phyloP scores from a whole-genome alignment of 805 yeast genomes.

The Debaryomyces prosopidis region DNA sequence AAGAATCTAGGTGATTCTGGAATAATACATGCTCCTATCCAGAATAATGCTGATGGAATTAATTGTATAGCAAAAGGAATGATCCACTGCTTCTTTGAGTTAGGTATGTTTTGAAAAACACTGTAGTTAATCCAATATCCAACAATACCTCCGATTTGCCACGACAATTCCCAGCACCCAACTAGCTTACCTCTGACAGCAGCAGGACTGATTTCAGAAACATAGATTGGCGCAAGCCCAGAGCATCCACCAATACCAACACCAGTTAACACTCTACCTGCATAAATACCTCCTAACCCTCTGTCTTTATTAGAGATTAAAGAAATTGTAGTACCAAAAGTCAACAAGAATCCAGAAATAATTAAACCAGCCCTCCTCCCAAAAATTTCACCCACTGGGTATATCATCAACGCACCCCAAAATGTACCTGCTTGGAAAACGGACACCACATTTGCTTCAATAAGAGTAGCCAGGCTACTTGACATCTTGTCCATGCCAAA shows the following conservation, averaged over 20 bases:
- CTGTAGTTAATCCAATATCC: constrained; percentile 56
- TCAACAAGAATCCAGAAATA: constrained; percentile 39
- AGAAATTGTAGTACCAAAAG: constrained; percentile 46
- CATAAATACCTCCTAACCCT: constrained; percentile 48
- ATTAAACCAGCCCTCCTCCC: constrained; percentile 44
- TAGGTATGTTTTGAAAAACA: constrained; percentile 33
- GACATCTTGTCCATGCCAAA: constrained; percentile 42
- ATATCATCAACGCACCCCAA: constrained; percentile 45
- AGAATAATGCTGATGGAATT: constrained; percentile 45
- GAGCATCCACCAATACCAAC: constrained; percentile 55
- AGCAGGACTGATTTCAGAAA: constrained; percentile 47
- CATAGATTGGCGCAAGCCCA: constrained; percentile 49
- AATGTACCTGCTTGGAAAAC: constrained; percentile 55
- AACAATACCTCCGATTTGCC: constrained; percentile 49
- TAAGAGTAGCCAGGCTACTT: constrained; percentile 17
- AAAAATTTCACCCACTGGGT: constrained; percentile 40
- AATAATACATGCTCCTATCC: constrained; percentile 37
- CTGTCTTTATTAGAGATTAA: constrained; percentile 29
- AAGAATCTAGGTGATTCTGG: constrained; percentile 51
- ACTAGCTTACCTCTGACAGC: constrained; percentile 46
- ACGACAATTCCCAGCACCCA: constrained; percentile 49
- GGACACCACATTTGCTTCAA: constrained; percentile 46
- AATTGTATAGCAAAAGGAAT: constrained; percentile 49
- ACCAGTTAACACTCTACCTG: constrained; percentile 55
- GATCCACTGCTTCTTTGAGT: constrained; percentile 43